These are phyloP conservation scores for Exophiala sideris DNA, from an alignment of 2,329 filamentous ascomycete genomes.

Conservation along the genomic window DNA sequence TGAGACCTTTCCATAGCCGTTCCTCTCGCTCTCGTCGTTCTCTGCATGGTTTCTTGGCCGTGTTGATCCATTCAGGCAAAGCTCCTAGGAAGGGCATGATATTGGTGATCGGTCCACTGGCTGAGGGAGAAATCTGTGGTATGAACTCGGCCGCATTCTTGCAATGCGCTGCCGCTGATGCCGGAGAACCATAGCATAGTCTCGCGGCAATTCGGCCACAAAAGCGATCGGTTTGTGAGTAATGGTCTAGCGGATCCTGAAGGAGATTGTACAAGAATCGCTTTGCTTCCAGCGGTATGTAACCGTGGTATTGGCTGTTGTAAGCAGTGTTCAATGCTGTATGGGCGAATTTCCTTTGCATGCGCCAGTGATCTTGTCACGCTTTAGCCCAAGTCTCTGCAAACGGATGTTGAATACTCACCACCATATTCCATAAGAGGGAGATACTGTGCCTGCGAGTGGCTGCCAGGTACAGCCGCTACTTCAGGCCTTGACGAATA, in stretches of 20 bases:
- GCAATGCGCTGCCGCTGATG: constrained; percentile 9
- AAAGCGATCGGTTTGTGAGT: constrained; percentile 13
- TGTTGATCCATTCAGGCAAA: constrained; percentile 19
- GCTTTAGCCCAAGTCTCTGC: neutral
- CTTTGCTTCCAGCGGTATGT: constrained; percentile 14
- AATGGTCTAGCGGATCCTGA: constrained; percentile 18
- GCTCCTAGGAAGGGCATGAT: constrained; percentile 14
- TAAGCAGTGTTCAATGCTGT: constrained; percentile 12
- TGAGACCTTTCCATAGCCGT: constrained; percentile 15
- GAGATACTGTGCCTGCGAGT: constrained; percentile 16
- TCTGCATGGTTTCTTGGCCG: constrained; percentile 10
- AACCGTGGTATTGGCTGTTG: constrained; percentile 15
- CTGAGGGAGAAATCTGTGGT: constrained; percentile 19
- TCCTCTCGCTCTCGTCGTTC: constrained; percentile 17
- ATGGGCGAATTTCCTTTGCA: constrained; percentile 20
- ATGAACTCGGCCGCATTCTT: constrained; percentile 19
- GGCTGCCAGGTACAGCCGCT: constrained; percentile 13
- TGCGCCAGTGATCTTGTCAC: constrained; percentile 15
- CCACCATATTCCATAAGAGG: constrained; percentile 18
- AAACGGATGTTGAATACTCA: neutral
- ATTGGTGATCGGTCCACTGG: constrained; percentile 18
- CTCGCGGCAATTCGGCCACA: constrained; percentile 9
- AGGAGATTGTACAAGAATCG: constrained; percentile 17
- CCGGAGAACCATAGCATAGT: constrained; percentile 12
- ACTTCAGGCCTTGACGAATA: constrained; percentile 22